Base-by-base conservation (phyloP, 176 grass and related monocot species). In the Melocanna baccifera region DNA sequence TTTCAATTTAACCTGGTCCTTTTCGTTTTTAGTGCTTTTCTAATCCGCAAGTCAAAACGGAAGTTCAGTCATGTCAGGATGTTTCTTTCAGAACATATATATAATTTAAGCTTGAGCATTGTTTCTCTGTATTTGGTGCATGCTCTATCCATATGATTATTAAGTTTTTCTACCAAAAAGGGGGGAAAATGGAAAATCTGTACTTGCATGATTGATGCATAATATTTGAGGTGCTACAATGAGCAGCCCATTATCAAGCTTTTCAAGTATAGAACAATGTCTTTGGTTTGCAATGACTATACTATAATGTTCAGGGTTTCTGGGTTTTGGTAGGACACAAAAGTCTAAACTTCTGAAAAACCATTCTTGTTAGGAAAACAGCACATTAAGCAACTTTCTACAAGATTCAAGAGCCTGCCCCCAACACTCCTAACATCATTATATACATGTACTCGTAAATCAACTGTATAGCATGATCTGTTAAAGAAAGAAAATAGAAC, bases 1-100 rank as follows among this genome's bases (percentile, higher is more conserved):
- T 85, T 89, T 90, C 66, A 90, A 57, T 75, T 71, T n/a, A 56
- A 86, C 22, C 46, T 1, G 5, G 45, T 77, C 55, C 78, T 52
- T 90, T 82, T 90, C 65, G 22, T 76, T 18, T 42, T 45, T 56
- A 42, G 26, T 66, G 57, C 23, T 82, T 90, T 14, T 86, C 45
- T 77, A 77, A 80, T 86, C 7, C 0, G 3, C 37, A 48, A 63
- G 64, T 86, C 78, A 76, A 75, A 58, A 47, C 63, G 83, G 53
- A 82, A 52, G 20, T 71, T 75, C 62, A 75, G 70, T 85, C 48
- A 56, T 47, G 25, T 55, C 52, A 73, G 82, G 50, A 32, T 76
- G 69, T 89, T 85, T 62, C 51, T 64, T 23, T 81, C 34, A 43
- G 64, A 56, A 10, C 11, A 68, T 80, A 37, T 81, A 53, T 43